Evolutionary conservation across 2,329 filamentous ascomycete genomes (phyloP).

Genomic region (Colletotrichum lini): DNA sequence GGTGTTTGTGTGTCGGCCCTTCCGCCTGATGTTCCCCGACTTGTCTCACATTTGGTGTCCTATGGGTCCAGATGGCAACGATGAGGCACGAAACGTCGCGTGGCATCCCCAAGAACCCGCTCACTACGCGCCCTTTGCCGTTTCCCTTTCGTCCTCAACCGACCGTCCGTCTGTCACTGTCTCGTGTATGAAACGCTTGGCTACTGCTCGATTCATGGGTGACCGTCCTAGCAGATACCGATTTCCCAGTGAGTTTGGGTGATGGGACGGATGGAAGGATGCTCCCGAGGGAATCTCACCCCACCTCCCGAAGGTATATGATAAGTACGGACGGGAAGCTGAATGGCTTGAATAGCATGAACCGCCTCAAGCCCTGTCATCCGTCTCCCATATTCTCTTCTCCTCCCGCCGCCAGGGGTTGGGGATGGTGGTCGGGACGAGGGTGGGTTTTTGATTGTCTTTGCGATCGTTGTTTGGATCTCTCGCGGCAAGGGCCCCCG

Average conservation of each 20-base stretch:
- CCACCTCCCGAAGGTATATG: background rate
- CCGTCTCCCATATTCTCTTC: too few relatives aligned
- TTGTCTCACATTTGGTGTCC: background rate
- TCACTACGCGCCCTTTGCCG: background rate
- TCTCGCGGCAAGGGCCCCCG: too few relatives aligned
- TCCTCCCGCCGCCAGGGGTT: too few relatives aligned
- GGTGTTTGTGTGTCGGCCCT: background rate
- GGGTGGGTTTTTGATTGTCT: background rate
- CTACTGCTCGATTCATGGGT: background rate
- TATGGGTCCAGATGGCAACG: slow-evolving; percentile 4
- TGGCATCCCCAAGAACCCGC: slow-evolving; percentile 7
- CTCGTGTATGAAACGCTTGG: slow-evolving; percentile 15
- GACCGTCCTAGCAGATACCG: background rate
- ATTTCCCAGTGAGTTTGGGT: background rate
- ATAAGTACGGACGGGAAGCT: background rate
- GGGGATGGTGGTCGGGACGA: too few relatives aligned
- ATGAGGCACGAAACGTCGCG: slow-evolving; percentile 39
- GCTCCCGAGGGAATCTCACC: background rate
- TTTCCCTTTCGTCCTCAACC: background rate
- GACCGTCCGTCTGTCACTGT: background rate
- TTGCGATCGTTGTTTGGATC: too few relatives aligned
- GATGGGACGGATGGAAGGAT: background rate
- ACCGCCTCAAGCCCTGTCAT: background rate
- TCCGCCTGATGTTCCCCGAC: background rate
- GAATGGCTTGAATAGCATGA: background rate